Conservation (phyloP, 2,329 filamentous ascomycete species). For the Fusarium sp. region DNA sequence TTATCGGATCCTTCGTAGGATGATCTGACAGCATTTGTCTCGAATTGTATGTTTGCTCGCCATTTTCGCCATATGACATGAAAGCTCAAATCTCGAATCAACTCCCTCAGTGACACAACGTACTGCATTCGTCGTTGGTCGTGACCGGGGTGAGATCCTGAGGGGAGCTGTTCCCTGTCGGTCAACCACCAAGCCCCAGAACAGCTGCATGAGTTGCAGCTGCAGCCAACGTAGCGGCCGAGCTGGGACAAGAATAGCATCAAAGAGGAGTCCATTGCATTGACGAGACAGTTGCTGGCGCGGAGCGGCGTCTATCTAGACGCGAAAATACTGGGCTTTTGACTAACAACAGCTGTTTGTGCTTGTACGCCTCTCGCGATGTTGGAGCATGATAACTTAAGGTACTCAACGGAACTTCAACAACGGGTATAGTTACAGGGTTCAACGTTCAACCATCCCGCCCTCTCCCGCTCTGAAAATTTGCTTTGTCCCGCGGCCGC, state of each 20-base stretch:
- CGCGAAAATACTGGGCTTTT: constrained; percentile 21
- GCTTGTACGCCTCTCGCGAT: constrained; percentile 12
- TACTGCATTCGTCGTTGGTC: constrained; percentile 33
- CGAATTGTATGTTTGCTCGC: constrained; percentile 13
- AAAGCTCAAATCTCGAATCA: constrained; percentile 34
- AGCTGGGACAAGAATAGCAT: constrained; percentile 42
- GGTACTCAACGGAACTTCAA: background rate
- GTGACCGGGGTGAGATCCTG: constrained; percentile 29
- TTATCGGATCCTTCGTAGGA: constrained; percentile 22
- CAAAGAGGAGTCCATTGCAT: constrained; percentile 15
- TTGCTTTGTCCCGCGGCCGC: constrained; percentile 32
- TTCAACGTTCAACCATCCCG: constrained; percentile 22
- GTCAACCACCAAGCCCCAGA: constrained; percentile 34
- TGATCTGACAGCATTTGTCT: constrained; percentile 33
- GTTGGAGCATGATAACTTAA: background rate
- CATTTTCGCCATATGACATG: constrained; percentile 10
- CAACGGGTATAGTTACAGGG: background rate
- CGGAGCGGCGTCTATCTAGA: constrained; percentile 38
- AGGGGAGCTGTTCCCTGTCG: constrained; percentile 31
- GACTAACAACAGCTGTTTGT: background rate
- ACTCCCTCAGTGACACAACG: constrained; percentile 11
- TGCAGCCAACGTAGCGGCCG: constrained; percentile 25
- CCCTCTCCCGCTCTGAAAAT: constrained; percentile 14
- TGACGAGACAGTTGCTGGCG: constrained; percentile 20
- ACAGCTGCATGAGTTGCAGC: constrained; percentile 39